Evolutionary conservation across 2,329 filamentous ascomycete species (phyloP).

Genomic region (Alternaria sp.): DNA sequence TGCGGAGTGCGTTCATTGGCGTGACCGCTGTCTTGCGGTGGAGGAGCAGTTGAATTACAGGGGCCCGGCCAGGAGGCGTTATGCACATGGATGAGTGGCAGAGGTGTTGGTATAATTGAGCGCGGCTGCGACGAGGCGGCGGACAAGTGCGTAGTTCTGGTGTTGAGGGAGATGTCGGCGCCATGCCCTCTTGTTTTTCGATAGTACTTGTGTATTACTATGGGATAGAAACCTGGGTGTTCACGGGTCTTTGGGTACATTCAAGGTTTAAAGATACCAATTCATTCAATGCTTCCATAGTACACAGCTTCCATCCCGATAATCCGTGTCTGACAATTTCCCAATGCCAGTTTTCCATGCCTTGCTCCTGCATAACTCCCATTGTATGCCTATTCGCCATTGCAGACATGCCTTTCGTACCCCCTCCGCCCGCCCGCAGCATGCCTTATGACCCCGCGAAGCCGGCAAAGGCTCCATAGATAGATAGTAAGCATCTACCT

Average conservation of each 20-base stretch:
- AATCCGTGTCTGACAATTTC: background rate
- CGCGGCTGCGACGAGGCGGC: background rate
- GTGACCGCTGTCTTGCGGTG: background rate
- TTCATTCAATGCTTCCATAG: constrained; percentile 11
- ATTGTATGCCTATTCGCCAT: background rate
- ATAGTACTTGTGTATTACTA: background rate
- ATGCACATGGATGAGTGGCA: background rate
- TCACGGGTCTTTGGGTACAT: background rate
- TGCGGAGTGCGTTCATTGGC: background rate
- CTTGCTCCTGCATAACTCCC: background rate
- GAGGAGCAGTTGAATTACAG: background rate
- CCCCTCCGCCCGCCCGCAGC: background rate
- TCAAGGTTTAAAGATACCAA: constrained; percentile 24
- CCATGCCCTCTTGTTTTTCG: background rate
- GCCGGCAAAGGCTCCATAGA: background rate
- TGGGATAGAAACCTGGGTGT: background rate
- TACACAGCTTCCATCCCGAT: constrained; percentile 2
- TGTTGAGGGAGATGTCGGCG: background rate
- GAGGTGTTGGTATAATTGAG: background rate
- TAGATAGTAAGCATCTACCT: constrained; percentile 18
- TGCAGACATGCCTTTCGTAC: background rate
- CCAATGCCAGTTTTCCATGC: background rate
- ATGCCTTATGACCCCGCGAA: background rate
- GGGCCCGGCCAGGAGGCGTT: background rate
- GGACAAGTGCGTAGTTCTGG: background rate